Conservation (phyloP, 2,329 filamentous ascomycete genomes). For the Diaporthe sp. region DNA sequence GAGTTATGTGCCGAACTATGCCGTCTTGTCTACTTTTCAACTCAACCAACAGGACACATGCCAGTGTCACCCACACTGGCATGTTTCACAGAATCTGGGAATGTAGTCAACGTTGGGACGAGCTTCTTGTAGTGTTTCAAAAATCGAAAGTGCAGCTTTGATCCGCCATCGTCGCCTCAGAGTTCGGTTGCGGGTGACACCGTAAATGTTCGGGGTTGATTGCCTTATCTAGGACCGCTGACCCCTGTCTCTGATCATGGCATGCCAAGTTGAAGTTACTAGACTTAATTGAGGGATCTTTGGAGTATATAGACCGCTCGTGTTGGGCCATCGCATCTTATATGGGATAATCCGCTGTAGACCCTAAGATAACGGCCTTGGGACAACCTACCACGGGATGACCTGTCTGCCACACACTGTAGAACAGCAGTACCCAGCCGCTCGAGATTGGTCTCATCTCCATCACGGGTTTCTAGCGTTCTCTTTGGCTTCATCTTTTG, state of each 20-base stretch:
- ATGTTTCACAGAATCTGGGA: background rate
- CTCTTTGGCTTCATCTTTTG: background rate
- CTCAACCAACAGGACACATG: background rate
- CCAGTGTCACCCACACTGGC: background rate
- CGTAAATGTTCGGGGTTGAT: background rate
- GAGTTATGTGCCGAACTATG: background rate
- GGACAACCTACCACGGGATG: too few species aligned
- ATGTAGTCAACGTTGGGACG: background rate
- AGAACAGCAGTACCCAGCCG: background rate
- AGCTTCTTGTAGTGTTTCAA: background rate
- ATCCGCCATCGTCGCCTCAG: background rate
- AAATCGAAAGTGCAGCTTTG: background rate
- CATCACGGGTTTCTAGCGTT: background rate
- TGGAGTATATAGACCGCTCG: background rate
- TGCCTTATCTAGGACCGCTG: background rate
- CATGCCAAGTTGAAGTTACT: too few species aligned
- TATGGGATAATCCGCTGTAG: too few species aligned
- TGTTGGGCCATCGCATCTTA: too few species aligned
- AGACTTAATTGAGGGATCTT: background rate
- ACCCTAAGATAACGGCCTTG: too few species aligned
- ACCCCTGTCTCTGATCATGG: background rate
- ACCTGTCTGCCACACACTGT: background rate
- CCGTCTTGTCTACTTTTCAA: conserved; percentile 1
- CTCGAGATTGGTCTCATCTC: background rate
- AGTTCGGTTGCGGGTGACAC: background rate